These are phyloP conservation scores for Diaporthe capsici DNA, from an alignment of 2,329 filamentous ascomycete genomes.

Conservation along the genomic window DNA sequence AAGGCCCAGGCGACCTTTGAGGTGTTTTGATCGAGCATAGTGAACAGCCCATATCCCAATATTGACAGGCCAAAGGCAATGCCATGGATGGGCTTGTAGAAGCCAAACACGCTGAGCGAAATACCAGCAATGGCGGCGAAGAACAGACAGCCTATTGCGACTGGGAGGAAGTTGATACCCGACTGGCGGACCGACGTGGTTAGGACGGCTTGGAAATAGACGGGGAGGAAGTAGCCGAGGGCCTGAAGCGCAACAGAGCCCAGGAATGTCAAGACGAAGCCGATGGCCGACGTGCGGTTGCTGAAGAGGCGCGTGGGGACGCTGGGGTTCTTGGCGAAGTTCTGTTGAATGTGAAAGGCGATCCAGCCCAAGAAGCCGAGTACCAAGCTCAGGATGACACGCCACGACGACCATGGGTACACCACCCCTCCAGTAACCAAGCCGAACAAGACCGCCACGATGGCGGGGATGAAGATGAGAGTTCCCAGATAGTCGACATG, in stretches of 20 bases:
- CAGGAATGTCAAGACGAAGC: conserved; percentile 53
- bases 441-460: background rate
- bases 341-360: conserved; percentile 6
- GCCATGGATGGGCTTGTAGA: background rate
- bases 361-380: background rate
- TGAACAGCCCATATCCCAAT: background rate
- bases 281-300: conserved; percentile 53
- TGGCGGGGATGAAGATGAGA: no score
- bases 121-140: conserved; percentile 21
- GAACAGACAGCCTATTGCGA: background rate
- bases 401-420: conserved; percentile 16
- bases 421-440: background rate
- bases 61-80: background rate
- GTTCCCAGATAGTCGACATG: no score
- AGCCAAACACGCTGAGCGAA: background rate
- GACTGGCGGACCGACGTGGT: conserved; percentile 46
- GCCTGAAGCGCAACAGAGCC: conserved; percentile 53
- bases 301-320: conserved; percentile 61
- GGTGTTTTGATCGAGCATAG: background rate
- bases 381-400: conserved; percentile 1
- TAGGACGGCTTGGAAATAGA: conserved; percentile 60
- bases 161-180: conserved; percentile 46
- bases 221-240: conserved; percentile 54
- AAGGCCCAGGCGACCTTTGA: background rate
- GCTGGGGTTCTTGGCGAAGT: conserved; percentile 47